A percentile compares a stretch with the other conserved stretches of the same genome.
Evolutionary conservation across 2,329 filamentous ascomycete species (phyloP).

Genomic region (Capronia americana): DNA sequence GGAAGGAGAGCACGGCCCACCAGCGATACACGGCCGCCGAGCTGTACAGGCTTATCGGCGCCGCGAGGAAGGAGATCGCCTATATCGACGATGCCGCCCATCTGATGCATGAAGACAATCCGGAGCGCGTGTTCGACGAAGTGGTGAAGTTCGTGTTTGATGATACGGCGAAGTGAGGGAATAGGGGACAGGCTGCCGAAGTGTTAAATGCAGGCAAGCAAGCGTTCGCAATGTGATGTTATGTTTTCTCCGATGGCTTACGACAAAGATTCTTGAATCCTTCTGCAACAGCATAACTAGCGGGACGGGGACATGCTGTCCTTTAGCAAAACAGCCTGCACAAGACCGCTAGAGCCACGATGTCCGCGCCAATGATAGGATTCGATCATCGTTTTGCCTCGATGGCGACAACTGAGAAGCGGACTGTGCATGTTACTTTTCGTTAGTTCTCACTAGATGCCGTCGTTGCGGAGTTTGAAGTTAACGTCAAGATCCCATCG

Average conservation of each 20-base stretch:
- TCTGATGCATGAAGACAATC: conserved; percentile 32
- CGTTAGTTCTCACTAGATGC: neutral
- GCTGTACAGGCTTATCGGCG: conserved; percentile 21
- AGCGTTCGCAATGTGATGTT: neutral
- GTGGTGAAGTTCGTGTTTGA: conserved; percentile 22
- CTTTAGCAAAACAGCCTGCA: neutral
- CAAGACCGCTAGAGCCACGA: neutral
- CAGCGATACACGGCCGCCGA: conserved; percentile 25
- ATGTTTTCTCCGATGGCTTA: neutral
- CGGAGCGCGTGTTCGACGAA: conserved; percentile 21
- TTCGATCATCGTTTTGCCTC: neutral
- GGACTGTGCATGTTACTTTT: neutral
- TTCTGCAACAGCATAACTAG: neutral
- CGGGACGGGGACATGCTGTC: neutral
- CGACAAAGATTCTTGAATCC: neutral
- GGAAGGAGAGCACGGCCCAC: conserved; percentile 22
- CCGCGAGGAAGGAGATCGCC: conserved; percentile 18
- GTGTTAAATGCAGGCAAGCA: neutral
- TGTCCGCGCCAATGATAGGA: neutral
- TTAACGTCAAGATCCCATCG: neutral
- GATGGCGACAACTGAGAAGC: neutral
- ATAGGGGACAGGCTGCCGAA: neutral
- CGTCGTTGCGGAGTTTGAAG: neutral
- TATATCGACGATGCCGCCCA: conserved; percentile 25
- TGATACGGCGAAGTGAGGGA: neutral